A percentile compares a stretch with the other conserved stretches of the same genome.
Evolutionary conservation across 73 alveolate species (phyloP).

Genomic region (Effrenium voratum): DNA sequence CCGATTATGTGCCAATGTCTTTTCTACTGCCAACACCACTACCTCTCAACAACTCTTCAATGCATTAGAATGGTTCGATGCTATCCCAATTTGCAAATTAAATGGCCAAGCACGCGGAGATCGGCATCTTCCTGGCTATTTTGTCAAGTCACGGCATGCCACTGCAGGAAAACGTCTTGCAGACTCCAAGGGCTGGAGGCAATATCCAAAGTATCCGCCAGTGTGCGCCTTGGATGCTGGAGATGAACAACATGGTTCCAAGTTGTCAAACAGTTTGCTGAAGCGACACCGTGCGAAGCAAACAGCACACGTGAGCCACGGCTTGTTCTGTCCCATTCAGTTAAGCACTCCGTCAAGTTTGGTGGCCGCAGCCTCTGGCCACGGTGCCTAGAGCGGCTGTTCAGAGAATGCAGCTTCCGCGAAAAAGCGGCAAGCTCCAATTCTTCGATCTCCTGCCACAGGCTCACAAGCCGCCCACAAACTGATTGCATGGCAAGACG

Average conservation of each 20-base stretch:
- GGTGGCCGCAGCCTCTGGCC: not conserved
- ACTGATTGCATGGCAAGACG: too few species aligned
- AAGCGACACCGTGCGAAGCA: not conserved
- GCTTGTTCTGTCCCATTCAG: not conserved
- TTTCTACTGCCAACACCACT: not conserved
- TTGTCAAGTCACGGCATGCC: slow-evolving; percentile 14
- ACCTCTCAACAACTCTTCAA: not conserved
- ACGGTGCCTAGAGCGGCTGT: not conserved
- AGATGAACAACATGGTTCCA: not conserved
- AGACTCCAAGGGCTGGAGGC: slow-evolving; percentile 37
- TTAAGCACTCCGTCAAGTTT: not conserved
- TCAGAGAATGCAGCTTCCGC: too few species aligned
- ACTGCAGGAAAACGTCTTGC: slow-evolving; percentile 5
- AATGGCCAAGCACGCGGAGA: too few species aligned
- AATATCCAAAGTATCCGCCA: not conserved
- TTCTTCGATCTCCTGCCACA: too few species aligned
- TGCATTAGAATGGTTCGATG: not conserved
- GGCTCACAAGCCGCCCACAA: too few species aligned
- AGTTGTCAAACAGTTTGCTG: too few species aligned
- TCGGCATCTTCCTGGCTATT: too few species aligned
- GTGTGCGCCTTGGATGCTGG: not conserved
- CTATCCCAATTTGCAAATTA: not conserved
- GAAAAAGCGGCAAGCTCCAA: too few species aligned
- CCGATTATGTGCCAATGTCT: not conserved
- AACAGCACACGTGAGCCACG: not conserved